Evolutionary conservation across 2,329 filamentous ascomycete species (phyloP), one percentile per base, ranked within the genome.

Genomic region (Sporothrix inflata): DNA sequence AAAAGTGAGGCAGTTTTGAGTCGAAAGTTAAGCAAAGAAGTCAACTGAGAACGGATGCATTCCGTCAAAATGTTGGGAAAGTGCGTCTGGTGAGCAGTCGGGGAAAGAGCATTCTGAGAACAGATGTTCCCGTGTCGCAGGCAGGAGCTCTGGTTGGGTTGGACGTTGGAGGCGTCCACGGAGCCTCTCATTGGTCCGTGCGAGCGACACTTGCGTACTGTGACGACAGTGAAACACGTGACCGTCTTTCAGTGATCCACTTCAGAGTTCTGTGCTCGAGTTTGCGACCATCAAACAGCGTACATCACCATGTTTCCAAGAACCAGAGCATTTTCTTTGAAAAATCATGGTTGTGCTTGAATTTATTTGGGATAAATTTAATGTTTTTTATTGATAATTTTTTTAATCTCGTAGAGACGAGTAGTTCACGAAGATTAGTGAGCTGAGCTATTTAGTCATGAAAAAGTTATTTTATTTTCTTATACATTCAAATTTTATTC

Each of bases 121-220:
- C 40, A 65, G 60, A 63, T 63, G 57, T 63, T 47, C n/a, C 24
- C 61, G 61, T 65, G 21, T 30, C 40, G 14, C 40, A 47, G 40
- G 21, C 61, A 30, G n/a, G 40, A 45, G 61, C 38, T 65, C 40
- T 65, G 40, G 14, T 30, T 45, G 60, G 60, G 55, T 38, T 61
- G 30, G 57, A 21, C 8, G 3, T 3, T 7, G 51, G 3, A 30
- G 12, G 51, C 14, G 51, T 12, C 16, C 21, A 8, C 16, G 34
- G 11, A 24, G 61, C 61, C 24, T 30, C 21, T 47, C 40, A 66
- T 66, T 66, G 63, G 63, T 49, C 42, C 24, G 61, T 47, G 40
- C 63, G 24, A 34, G 21, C 40, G 11, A 27, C 14, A 65, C 12
- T 65, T 45, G 38, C 42, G 63, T 49, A 66, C 40, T 30, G 61